Evolutionary conservation across 208 protist genomes (phyloP).

Genomic region (Porcisia hertigi): DNA sequence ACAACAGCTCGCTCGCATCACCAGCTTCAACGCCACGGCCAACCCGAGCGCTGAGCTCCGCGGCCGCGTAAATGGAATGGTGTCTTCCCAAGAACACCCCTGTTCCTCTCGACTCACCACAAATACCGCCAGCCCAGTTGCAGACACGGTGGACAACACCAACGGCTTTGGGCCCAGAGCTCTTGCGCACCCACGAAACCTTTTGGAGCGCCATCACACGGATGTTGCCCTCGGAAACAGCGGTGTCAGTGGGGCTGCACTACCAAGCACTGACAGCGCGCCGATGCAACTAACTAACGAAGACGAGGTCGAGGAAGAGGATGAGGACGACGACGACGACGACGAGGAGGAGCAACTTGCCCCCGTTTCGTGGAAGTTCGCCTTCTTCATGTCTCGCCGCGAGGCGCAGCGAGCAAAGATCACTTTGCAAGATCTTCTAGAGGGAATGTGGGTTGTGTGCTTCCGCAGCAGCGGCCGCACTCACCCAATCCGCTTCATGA

Average conservation of each 20-base stretch:
- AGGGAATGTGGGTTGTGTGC: constrained; percentile 61
- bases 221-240: background rate
- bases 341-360: constrained; percentile 36
- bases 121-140: background rate
- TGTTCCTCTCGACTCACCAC: background rate
- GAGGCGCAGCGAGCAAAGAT: constrained; percentile 49
- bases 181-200: background rate
- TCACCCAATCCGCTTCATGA: constrained; percentile 50
- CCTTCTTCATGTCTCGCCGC: constrained; percentile 81
- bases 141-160: background rate
- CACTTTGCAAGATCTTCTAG: constrained; percentile 60
- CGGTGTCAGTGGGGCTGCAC: background rate
- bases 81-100: background rate
- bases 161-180: background rate
- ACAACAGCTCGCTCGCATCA: constrained; percentile 26
- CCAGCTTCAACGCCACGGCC: constrained; percentile 14
- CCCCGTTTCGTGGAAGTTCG: constrained; percentile 89
- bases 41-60: background rate
- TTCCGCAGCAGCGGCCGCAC: constrained; percentile 59
- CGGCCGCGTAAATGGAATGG: background rate
- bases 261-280: background rate
- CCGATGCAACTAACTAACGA: constrained; percentile 11
- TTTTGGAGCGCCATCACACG: background rate
- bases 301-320: constrained; percentile 15
- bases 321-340: constrained; percentile 15